These are phyloP conservation scores for Microbotryomycetes sp. DNA, from an alignment of 1,284 basidiomycete genomes.

Conservation along the genomic window DNA sequence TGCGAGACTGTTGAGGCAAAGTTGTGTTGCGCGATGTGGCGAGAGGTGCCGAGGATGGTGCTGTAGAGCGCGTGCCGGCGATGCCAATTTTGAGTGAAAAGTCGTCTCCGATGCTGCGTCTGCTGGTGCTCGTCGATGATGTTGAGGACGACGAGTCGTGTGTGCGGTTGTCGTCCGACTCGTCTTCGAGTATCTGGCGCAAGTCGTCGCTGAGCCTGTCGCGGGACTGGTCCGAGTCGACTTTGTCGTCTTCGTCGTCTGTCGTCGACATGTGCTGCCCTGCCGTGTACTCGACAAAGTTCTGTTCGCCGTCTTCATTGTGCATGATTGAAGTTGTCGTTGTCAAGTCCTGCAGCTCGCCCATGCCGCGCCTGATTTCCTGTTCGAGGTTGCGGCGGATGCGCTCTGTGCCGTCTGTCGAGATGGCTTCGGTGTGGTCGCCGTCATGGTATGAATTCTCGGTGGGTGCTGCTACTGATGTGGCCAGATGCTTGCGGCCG, in stretches of 20 bases:
- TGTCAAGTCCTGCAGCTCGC: slow-evolving; percentile 12
- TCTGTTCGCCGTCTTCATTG: too few species aligned
- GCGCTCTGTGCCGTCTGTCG: slow-evolving; percentile 25
- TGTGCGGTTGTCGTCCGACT: background rate
- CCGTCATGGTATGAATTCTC: slow-evolving; percentile 7
- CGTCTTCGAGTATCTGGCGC: slow-evolving; percentile 10
- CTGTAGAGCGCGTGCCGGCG: background rate
- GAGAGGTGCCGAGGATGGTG: background rate
- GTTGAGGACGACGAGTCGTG: background rate
- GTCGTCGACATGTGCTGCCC: background rate
- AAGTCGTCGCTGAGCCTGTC: background rate
- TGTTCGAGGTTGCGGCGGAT: slow-evolving; percentile 15
- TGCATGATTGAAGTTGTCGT: background rate
- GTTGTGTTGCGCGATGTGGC: background rate
- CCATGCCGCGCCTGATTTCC: slow-evolving; percentile 21
- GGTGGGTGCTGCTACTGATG: too few species aligned
- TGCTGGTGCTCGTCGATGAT: background rate
- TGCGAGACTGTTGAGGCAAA: background rate
- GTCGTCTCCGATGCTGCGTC: background rate
- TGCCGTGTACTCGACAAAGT: background rate
- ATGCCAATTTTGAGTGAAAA: slow-evolving; percentile 8
- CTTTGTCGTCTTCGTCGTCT: background rate
- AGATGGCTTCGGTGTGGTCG: slow-evolving; percentile 5
- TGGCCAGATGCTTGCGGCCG: too few species aligned
- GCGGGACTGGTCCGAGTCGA: background rate